Conservation (phyloP, 495 filamentous ascomycete genomes). For the Glarea lozoyensis region DNA sequence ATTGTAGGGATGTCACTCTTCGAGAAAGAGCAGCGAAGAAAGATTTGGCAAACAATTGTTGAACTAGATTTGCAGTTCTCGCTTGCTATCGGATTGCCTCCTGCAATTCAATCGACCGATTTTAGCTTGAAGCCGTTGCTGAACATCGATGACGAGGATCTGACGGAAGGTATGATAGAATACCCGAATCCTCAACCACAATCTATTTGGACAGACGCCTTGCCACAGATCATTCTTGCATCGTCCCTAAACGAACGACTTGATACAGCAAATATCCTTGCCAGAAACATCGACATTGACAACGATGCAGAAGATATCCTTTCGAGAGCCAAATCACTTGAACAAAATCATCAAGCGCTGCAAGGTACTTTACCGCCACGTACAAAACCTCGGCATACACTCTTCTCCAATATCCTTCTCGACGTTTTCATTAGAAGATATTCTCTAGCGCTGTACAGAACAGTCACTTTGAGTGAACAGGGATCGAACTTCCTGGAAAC, state of each 20-base stretch:
- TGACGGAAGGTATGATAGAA: constrained; percentile 11
- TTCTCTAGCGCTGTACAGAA: constrained; percentile 7
- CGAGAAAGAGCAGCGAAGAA: constrained; percentile 28
- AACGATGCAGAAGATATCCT: constrained; percentile 7
- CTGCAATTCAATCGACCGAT: constrained; percentile 33
- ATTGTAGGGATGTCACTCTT: constrained; percentile 21
- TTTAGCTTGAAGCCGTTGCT: constrained; percentile 17
- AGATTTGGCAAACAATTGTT: constrained; percentile 36
- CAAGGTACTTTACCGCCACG: background rate
- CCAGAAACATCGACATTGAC: constrained; percentile 6
- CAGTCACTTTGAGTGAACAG: background rate
- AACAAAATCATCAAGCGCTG: constrained; percentile 3
- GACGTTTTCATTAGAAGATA: constrained; percentile 12
- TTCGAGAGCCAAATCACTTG: constrained; percentile 7
- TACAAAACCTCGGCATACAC: background rate
- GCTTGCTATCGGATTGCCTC: constrained; percentile 30
- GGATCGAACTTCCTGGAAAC: constrained; percentile 6
- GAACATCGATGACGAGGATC: constrained; percentile 14
- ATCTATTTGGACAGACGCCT: constrained; percentile 8
- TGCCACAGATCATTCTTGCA: constrained; percentile 12
- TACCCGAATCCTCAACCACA: constrained; percentile 7
- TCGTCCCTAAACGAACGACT: constrained; percentile 9
- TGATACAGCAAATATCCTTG: constrained; percentile 5
- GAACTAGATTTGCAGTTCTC: constrained; percentile 35
- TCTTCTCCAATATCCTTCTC: constrained; percentile 12